These are phyloP conservation scores for Pythium phragmitis DNA, from an alignment of 352 stramenopile species.

Conservation along the genomic window DNA sequence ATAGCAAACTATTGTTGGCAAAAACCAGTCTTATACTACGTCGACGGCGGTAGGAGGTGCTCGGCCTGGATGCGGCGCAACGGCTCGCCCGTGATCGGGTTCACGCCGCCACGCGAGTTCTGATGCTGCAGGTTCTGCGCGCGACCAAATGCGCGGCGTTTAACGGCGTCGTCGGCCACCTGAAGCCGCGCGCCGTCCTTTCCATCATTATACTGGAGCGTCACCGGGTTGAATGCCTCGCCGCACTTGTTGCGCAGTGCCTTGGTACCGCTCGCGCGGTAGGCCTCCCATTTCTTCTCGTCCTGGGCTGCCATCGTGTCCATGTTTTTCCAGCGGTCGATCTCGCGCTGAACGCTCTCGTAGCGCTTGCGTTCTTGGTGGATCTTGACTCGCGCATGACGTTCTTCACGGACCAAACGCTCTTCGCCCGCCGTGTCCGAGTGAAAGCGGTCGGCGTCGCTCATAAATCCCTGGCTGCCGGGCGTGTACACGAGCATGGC, in stretches of 20 bases:
- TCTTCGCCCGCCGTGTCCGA: conserved; percentile 88
- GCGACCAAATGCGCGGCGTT: conserved; percentile 69
- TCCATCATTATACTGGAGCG: conserved; percentile 85
- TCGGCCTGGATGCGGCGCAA: conserved; percentile 45
- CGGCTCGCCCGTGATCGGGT: conserved; percentile 83
- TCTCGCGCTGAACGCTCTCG: conserved; percentile 66
- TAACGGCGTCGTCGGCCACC: conserved; percentile 65
- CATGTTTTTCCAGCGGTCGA: conserved; percentile 85
- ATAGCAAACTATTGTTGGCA: neutral
- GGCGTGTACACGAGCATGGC: conserved; percentile 70
- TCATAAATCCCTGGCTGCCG: conserved; percentile 75
- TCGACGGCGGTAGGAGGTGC: conserved; percentile 47
- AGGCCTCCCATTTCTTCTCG: conserved; percentile 57
- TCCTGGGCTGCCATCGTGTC: conserved; percentile 60
- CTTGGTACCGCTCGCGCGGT: conserved; percentile 74
- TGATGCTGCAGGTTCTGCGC: conserved; percentile 82
- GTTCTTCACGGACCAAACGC: conserved; percentile 54
- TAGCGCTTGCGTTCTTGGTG: conserved; percentile 66
- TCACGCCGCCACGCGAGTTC: conserved; percentile 77
- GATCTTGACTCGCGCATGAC: conserved; percentile 45
- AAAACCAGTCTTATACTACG: neutral
- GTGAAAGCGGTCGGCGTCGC: conserved; percentile 87
- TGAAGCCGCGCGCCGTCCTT: conserved; percentile 73
- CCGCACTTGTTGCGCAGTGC: conserved; percentile 84
- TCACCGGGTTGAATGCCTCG: conserved; percentile 88